Percentiles rank a stretch among this genome's conserved stretches.
Evolutionary conservation across 1,284 basidiomycete genomes (phyloP).

Genomic region (Trametes sp.): DNA sequence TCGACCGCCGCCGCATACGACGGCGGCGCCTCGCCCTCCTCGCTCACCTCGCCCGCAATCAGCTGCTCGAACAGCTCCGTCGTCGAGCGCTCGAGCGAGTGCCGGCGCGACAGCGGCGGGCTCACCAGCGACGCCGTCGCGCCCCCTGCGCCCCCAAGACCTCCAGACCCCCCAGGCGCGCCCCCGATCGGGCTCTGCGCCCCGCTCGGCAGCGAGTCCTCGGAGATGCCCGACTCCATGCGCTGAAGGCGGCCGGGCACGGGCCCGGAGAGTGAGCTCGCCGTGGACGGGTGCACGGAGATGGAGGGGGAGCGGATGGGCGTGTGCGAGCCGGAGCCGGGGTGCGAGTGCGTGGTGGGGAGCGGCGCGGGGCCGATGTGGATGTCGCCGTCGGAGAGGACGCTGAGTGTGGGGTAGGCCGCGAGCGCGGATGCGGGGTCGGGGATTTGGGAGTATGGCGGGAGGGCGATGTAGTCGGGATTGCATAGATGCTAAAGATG

Average conservation of each 20-base stretch:
- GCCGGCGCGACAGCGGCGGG: constrained; percentile 34
- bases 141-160: no score
- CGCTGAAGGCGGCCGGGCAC: constrained; percentile 17
- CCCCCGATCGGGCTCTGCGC: constrained; percentile 12
- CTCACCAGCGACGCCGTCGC: constrained; percentile 21
- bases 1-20: constrained; percentile 53
- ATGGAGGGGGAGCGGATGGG: constrained; percentile 19
- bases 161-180: not conserved
- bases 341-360: constrained; percentile 2
- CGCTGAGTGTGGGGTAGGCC: constrained; percentile 15
- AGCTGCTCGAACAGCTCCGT: constrained; percentile 62
- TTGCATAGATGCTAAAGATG: constrained; percentile 76
- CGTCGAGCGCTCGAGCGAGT: constrained; percentile 48
- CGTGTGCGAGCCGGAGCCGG: constrained; percentile 16
- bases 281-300: constrained; percentile 6
- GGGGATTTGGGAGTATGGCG: constrained; percentile 60
- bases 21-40: constrained; percentile 71
- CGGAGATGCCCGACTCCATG: constrained; percentile 21
- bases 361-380: constrained; percentile 1
- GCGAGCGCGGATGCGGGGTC: constrained; percentile 12
- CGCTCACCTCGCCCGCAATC: constrained; percentile 67
- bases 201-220: constrained; percentile 21
- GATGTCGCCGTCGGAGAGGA: constrained; percentile 23
- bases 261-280: constrained; percentile 11
- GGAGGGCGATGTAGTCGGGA: constrained; percentile 78